Conservation (phyloP, 2,329 filamentous ascomycete genomes). For the Lasiodiplodia sp. region DNA sequence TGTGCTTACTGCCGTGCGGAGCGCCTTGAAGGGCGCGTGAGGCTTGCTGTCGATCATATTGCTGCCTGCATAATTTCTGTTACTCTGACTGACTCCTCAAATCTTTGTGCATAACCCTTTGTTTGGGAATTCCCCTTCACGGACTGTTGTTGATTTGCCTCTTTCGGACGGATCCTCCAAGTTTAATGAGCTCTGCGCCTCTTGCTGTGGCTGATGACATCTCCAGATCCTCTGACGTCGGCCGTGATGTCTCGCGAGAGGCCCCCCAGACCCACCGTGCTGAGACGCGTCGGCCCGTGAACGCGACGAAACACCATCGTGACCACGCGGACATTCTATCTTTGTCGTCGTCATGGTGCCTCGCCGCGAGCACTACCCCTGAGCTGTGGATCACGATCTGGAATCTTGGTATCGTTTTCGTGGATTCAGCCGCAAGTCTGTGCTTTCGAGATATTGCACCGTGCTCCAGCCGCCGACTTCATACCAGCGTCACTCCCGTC, state of each 20-base stretch:
- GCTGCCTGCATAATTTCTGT: constrained; percentile 13
- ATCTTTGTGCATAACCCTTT: not conserved
- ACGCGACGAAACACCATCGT: not conserved
- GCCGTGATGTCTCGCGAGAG: not conserved
- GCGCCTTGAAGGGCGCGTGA: constrained; percentile 14
- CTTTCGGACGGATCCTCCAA: not conserved
- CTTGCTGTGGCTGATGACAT: constrained; percentile 17
- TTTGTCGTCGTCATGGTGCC: not conserved
- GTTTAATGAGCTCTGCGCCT: not conserved
- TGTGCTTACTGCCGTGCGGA: not conserved
- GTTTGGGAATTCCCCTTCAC: constrained; percentile 8
- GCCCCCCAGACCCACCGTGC: not conserved
- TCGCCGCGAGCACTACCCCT: not conserved
- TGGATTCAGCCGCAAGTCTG: not conserved
- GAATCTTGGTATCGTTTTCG: not conserved
- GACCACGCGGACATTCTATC: not conserved
- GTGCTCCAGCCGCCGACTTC: not conserved
- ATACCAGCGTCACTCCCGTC: not conserved
- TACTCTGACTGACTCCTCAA: not conserved
- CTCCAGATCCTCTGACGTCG: not conserved
- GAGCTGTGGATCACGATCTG: not conserved
- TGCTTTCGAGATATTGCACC: not conserved
- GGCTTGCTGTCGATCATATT: constrained; percentile 17
- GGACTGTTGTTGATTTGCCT: not conserved
- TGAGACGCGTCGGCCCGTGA: constrained; percentile 11